Percentiles rank a stretch among this genome's conserved stretches.
Conservation (phyloP, 31 red algal genomes). For the Endocladia muricata region DNA sequence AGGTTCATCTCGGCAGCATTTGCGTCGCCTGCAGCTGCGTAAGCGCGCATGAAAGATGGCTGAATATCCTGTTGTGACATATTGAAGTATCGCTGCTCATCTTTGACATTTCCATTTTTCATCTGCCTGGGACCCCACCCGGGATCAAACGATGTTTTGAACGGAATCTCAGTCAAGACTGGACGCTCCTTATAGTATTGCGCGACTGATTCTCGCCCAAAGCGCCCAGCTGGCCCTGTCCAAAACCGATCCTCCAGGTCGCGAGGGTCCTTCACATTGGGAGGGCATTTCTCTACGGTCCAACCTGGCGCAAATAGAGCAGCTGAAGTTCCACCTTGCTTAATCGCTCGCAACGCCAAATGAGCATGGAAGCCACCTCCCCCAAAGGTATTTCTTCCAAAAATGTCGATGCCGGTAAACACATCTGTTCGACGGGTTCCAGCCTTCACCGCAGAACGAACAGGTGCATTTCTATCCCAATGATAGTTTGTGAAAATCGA, state of each 20-base stretch:
- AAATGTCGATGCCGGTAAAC: slow-evolving; percentile 84
- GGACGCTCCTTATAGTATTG: slow-evolving; percentile 66
- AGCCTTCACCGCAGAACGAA: slow-evolving; percentile 56
- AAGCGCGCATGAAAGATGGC: slow-evolving; percentile 63
- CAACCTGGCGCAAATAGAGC: slow-evolving; percentile 86
- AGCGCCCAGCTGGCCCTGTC: slow-evolving; percentile 56
- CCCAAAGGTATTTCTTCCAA: slow-evolving; percentile 87
- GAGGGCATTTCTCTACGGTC: slow-evolving; percentile 72
- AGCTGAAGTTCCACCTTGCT: slow-evolving; percentile 68
- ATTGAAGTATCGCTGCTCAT: slow-evolving; percentile 50
- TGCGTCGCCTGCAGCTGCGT: slow-evolving; percentile 48
- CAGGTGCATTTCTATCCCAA: slow-evolving; percentile 68
- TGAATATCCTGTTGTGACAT: slow-evolving; percentile 68
- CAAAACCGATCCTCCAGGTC: slow-evolving; percentile 74
- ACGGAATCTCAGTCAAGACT: slow-evolving; percentile 59
- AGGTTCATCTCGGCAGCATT: slow-evolving; percentile 40
- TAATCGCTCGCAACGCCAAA: slow-evolving; percentile 64
- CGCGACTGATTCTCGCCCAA: slow-evolving; percentile 65
- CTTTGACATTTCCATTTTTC: slow-evolving; percentile 21
- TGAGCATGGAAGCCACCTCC: slow-evolving; percentile 85
- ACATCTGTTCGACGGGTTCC: slow-evolving; percentile 60
- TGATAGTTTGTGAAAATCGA: slow-evolving; percentile 76
- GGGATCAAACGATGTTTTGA: slow-evolving; percentile 71
- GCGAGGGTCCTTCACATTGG: slow-evolving; percentile 35
- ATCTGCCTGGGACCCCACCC: slow-evolving; percentile 60